Conservation (phyloP, 345 rosid species). For the Boechera retrofracta region DNA sequence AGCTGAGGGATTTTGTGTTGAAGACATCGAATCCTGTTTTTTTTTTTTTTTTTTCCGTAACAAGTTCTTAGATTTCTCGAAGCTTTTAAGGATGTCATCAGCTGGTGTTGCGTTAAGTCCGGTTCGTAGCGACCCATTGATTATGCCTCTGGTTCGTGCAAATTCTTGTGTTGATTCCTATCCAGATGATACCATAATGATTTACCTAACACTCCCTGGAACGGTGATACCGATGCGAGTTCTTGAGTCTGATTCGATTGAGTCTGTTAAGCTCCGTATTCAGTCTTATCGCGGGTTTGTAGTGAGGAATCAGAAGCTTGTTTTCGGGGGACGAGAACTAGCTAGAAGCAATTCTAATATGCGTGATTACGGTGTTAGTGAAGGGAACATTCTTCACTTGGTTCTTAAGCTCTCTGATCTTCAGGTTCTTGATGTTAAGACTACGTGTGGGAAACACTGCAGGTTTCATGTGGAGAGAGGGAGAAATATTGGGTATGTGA, state of each 20-base stretch:
- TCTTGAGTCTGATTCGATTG: slow-evolving; percentile 65
- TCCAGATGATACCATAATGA: slow-evolving; percentile 58
- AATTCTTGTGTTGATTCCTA: slow-evolving; percentile 32
- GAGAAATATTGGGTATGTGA: slow-evolving; percentile 73
- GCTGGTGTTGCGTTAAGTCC: slow-evolving; percentile 60
- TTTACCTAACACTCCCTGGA: slow-evolving; percentile 52
- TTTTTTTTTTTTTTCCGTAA: background rate
- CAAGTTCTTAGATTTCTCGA: slow-evolving; percentile 22
- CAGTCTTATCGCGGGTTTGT: slow-evolving; percentile 74
- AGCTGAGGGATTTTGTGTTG: slow-evolving; percentile 20
- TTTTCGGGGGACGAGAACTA: slow-evolving; percentile 73
- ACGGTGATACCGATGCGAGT: slow-evolving; percentile 59
- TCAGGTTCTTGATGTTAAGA: slow-evolving; percentile 67
- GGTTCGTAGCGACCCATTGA: slow-evolving; percentile 45
- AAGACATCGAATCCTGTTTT: slow-evolving; percentile 12
- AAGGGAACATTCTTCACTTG: slow-evolving; percentile 78
- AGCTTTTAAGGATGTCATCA: slow-evolving; percentile 50
- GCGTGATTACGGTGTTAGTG: slow-evolving; percentile 68
- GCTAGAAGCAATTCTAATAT: slow-evolving; percentile 69
- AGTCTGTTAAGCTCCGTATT: slow-evolving; percentile 71
- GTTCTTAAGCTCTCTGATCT: slow-evolving; percentile 78
- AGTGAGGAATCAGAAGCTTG: slow-evolving; percentile 71
- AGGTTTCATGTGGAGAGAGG: slow-evolving; percentile 63
- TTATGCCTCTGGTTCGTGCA: slow-evolving; percentile 42
- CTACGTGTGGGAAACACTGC: slow-evolving; percentile 60